phyloP scores from a whole-genome alignment of 2,329 filamentous ascomycete species.

The Phialocephala sp. region DNA sequence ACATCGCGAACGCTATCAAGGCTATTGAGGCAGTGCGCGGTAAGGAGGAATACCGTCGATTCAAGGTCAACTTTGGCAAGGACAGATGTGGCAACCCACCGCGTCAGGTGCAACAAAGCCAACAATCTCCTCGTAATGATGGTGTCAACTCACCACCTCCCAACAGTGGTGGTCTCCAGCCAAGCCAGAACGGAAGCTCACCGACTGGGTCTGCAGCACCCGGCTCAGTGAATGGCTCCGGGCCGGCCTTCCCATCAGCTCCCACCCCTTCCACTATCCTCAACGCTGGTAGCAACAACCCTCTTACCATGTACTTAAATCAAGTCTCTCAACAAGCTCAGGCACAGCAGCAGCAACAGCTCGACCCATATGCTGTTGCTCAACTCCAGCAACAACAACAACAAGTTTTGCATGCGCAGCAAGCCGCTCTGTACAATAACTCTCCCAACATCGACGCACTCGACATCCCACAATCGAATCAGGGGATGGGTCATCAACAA shows the following conservation, averaged over 20 bases:
- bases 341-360: conserved; percentile 64
- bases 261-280: conserved; percentile 76
- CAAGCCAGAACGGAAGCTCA: conserved; percentile 42
- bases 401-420: conserved; percentile 74
- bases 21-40: conserved; percentile 95
- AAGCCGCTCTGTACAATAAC: conserved; percentile 78
- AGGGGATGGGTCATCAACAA: conserved; percentile 62
- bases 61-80: conserved; percentile 99
- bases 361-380: conserved; percentile 50
- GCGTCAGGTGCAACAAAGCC: conserved; percentile 73
- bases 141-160: conserved; percentile 61
- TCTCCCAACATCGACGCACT: conserved; percentile 62
- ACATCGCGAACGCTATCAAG: conserved; percentile 99
- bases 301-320: conserved; percentile 90
- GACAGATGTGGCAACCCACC: conserved; percentile 97
- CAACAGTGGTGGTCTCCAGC: conserved; percentile 42
- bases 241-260: conserved; percentile 59
- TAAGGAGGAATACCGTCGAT: conserved; percentile 95
- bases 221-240: conserved; percentile 50
- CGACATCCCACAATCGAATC: conserved; percentile 64
- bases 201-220: conserved; percentile 51
- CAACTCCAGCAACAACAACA: conserved; percentile 67
- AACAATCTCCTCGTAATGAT: conserved; percentile 70
- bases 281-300: conserved; percentile 81
- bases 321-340: conserved; percentile 78